Evolutionary conservation across 2,329 filamentous ascomycete species (phyloP), one percentile per base, ranked within the genome.

Genomic region (Fusarium clavum): DNA sequence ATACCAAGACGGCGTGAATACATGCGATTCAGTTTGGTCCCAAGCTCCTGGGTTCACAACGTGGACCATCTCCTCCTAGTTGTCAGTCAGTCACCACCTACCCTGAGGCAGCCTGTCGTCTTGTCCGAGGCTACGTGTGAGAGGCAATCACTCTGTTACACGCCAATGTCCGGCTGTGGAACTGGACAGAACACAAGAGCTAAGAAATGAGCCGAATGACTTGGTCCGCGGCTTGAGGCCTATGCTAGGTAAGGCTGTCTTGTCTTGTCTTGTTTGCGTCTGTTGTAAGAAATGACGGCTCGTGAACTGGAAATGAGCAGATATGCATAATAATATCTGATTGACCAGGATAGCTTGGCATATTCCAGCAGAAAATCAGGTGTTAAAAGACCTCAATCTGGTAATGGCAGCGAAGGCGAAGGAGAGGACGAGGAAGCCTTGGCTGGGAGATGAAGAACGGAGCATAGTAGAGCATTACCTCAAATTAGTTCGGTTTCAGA

Each of bases 401-500:
- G 38, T 30, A 44, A 30, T 51, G 32, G n/a, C 32, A 49, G 38
- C 30, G 29, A 68, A 47, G 41, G 16, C n/a, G 46, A 53, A 49
- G 45, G 24, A 38, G 41, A 60, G 18, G 24, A 29, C 18, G 16
- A 30, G 14, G 45, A 29, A 38, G 46, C 27, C 60, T 59, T 67
- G 60, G 51, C 29, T 44, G 63, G 71, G 73, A 75, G 70, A 75
- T 74, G 73, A 75, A 43, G 49, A 67, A 72, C 52, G 67, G 67
- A 67, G 53, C 55, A 61, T 46, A 61, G 44, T 22, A 61, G 32
- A 34, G 29, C 29, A 30, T 56, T 53, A 56, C 61, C 61, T 69
- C 57, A 60, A 60, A 57, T 73, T 76, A 75, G 73, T 48, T 52
- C 54, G 38, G 73, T 76, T 76, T 76, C 74, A 76, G 69, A 74